Base-by-base conservation (phyloP, 2,329 filamentous ascomycete species). In the Botrytis hyacinthi region DNA sequence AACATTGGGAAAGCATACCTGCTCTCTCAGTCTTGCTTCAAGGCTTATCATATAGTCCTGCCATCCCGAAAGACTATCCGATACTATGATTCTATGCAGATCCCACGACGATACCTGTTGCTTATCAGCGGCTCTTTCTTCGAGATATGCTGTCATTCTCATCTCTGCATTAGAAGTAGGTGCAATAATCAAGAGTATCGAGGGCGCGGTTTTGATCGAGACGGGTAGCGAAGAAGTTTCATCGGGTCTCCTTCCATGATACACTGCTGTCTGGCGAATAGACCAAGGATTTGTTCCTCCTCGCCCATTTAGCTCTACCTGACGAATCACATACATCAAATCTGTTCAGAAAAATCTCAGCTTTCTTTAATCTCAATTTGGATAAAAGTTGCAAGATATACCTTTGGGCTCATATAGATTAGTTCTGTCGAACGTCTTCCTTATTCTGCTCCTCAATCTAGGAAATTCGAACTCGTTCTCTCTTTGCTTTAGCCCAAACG, bases 221-320 rank as follows among this genome's bases (percentile, higher is more conserved):
- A 29, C 16, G 3, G 20, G 18, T 37, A 32, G 26, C 5, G 29
- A n/a, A 35, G 40, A 22, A 46, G 9, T 7, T 29, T 18, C 8
- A 37, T 60, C 57, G 3, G 18, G 57, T 22, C 16, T n/a, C 62
- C 14, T 14, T 29, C 20, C 48, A 68, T 84, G 82, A 73, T 84
- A 82, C 5, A 83, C 74, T 18, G 79, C 81, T 12, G 80, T 81
- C 70, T 84, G 81, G 2, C 83, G 79, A 54, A 84, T 80, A 0
- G 81, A 82, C 83, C 83, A 84, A 26, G 74, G 71, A 65, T 75
- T 54, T 10, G 48, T 35, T 32, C 18, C 20, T 37, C 61, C 65
- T 40, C 75, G 69, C 9, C 72, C 57, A 37, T 77, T 76, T 10
- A 74, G 46, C 48, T 78, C 76, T 16, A 74, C 77, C 54, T 75